Conservation (phyloP, 345 rosid species). For the Chamaenerion angustifolium region DNA sequence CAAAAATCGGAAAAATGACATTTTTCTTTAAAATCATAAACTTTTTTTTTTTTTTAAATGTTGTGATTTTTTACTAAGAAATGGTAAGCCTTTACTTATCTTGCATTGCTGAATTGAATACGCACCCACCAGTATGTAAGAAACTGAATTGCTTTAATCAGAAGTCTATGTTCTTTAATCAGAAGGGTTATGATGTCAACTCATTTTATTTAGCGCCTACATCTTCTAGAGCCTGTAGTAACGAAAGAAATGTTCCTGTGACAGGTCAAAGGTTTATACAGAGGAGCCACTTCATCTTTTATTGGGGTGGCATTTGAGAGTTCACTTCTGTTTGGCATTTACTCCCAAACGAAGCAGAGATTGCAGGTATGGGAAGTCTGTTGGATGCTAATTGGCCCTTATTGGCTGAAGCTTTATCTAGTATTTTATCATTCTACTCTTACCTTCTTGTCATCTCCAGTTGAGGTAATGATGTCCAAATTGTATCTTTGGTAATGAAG, state of each 20-base stretch:
- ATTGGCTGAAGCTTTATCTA: background rate
- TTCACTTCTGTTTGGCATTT: slow-evolving; percentile 80
- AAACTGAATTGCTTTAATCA: no score
- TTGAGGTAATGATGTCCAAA: background rate
- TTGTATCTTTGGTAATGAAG: slow-evolving; percentile 20
- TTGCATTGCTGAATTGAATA: no score
- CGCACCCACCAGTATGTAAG: no score
- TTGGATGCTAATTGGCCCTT: slow-evolving; percentile 4
- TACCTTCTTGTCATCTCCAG: background rate
- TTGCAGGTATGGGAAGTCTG: slow-evolving; percentile 37
- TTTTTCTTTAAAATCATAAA: no score
- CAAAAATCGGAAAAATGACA: no score
- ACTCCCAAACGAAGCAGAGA: slow-evolving; percentile 77
- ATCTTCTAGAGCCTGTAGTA: background rate
- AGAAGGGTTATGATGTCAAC: no score
- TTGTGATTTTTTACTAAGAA: no score
- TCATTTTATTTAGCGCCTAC: no score
- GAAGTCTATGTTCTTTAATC: no score
- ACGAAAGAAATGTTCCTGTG: slow-evolving; percentile 2
- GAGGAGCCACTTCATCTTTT: slow-evolving; percentile 85
- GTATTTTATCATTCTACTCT: background rate
- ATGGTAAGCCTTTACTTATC: no score
- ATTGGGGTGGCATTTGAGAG: slow-evolving; percentile 84
- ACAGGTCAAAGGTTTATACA: slow-evolving; percentile 81
- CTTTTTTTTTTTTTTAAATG: no score